Evolutionary conservation across 495 filamentous ascomycete genomes (phyloP), one percentile per base, ranked within the genome.

Genomic region (Tuber calosporum): DNA sequence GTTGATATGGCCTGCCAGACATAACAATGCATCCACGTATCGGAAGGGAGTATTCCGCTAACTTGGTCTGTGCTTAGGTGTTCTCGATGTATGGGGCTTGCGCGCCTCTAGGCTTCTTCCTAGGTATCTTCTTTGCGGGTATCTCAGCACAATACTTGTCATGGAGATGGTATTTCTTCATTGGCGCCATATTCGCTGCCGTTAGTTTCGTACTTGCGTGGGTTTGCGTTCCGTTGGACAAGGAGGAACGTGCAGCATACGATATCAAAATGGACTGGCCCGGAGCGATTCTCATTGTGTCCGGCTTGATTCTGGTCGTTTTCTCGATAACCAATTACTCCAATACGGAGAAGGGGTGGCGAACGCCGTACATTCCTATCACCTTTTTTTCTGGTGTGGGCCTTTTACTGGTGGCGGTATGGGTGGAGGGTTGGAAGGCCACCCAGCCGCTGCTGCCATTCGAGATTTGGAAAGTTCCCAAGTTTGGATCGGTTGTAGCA

Each of bases 81-180:
- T 96, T 96, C 81, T 88, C 89, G 66, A 82, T 95, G 0, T 96
- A 94, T 81, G 91, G 93, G 1, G 91, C 90, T 0, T 89, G 88
- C 74, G 92, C 92, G 0, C 89, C 90, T 0, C 75, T 94, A 0
- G 93, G 93, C 0, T 96, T 96, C 83, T 96, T 92, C 76, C 79
- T 87, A 13, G 93, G 93, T 1, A 92, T 96, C 67, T 92, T 95
- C 81, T 87, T 93, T 69, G 91, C 92, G 8, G 93, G 93, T 0
- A 38, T 93, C 1, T 85, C 87, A 3, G 89, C 86, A 5, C 84
- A 93, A 73, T 90, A 86, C 68, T 81, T 88, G 0, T 83, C 79
- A 1, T 96, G 91, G 90, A 81, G 88, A 36, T 93, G 89, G 88
- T 96, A 92, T 80, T 95, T 96, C 80, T 97, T 86, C 82, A 86